A percentile compares a stretch with the other conserved stretches of the same genome.
phyloP scores from a whole-genome alignment of 129 eudicot genomes.

The Saussurea involucrata region DNA sequence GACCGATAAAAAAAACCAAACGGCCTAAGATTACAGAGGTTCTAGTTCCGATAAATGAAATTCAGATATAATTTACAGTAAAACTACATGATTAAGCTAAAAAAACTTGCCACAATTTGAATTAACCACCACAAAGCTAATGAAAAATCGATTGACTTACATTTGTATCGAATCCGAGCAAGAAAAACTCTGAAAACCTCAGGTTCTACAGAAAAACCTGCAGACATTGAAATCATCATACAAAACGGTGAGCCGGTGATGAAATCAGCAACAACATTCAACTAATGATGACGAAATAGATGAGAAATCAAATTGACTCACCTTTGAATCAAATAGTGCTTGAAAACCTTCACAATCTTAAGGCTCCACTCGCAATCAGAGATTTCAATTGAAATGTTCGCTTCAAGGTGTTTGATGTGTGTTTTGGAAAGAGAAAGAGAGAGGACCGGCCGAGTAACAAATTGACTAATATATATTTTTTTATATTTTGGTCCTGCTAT shows the following conservation, averaged over 20 bases:
- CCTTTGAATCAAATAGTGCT: constrained; percentile 20
- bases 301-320: neutral
- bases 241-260: neutral
- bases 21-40: neutral
- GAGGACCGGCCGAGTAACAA: neutral
- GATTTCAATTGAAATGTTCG: neutral
- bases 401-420: too few species aligned
- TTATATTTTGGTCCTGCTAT: neutral
- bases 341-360: constrained; percentile 2
- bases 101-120: neutral
- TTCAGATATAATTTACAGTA: neutral
- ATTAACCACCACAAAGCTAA: neutral
- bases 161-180: neutral
- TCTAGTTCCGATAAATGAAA: neutral
- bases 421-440: neutral
- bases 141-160: neutral
- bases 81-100: neutral
- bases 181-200: neutral
- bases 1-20: neutral
- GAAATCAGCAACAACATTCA: constrained; percentile 1
- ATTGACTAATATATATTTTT: neutral
- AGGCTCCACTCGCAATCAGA: constrained; percentile 14
- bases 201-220: constrained; percentile 4
- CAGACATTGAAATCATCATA: constrained; percentile 6
- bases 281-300: neutral